Percentiles rank a stretch among this genome's conserved stretches.
Evolutionary conservation across 495 filamentous ascomycete species (phyloP).

Genomic region (Hyaloscypha hepaticicola): DNA sequence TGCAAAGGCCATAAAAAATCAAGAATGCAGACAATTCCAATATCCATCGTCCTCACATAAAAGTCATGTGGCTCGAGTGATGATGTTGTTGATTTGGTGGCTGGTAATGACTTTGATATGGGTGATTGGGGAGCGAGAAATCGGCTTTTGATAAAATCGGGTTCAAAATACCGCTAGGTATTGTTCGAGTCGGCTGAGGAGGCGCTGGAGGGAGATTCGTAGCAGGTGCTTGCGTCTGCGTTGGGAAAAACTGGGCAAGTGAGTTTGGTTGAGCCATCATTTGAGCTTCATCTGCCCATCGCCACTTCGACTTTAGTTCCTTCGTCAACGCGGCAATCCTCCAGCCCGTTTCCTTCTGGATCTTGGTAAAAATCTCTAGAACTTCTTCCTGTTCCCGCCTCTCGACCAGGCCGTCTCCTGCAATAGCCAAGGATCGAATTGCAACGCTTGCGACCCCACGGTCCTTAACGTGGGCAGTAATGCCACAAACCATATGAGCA

Average conservation of each 20-base stretch:
- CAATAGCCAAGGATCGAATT: slow-evolving; percentile 74
- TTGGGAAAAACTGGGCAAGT: slow-evolving; percentile 27
- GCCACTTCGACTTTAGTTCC: slow-evolving; percentile 74
- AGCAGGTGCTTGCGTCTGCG: slow-evolving; percentile 7
- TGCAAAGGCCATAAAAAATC: no score
- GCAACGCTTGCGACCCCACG: slow-evolving; percentile 74
- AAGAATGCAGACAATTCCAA: neutral
- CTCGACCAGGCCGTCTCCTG: slow-evolving; percentile 68
- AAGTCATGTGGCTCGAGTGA: slow-evolving; percentile 24
- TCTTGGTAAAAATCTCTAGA: slow-evolving; percentile 70
- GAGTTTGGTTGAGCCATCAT: slow-evolving; percentile 23
- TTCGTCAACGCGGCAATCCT: slow-evolving; percentile 63
- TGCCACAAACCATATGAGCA: slow-evolving; percentile 81
- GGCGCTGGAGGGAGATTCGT: slow-evolving; percentile 22
- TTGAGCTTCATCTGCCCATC: slow-evolving; percentile 57
- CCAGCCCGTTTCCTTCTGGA: slow-evolving; percentile 79
- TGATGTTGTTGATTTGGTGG: slow-evolving; percentile 39
- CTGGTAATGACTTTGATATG: slow-evolving; percentile 67
- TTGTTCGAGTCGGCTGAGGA: slow-evolving; percentile 22
- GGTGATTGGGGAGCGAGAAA: slow-evolving; percentile 70
- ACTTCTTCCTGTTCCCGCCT: slow-evolving; percentile 79
- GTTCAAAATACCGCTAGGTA: slow-evolving; percentile 53
- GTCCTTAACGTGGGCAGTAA: slow-evolving; percentile 81
- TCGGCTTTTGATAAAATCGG: slow-evolving; percentile 66
- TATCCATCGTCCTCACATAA: neutral